Evolutionary conservation across 2,329 filamentous ascomycete species (phyloP).

Genomic region (Camillea tinctor): DNA sequence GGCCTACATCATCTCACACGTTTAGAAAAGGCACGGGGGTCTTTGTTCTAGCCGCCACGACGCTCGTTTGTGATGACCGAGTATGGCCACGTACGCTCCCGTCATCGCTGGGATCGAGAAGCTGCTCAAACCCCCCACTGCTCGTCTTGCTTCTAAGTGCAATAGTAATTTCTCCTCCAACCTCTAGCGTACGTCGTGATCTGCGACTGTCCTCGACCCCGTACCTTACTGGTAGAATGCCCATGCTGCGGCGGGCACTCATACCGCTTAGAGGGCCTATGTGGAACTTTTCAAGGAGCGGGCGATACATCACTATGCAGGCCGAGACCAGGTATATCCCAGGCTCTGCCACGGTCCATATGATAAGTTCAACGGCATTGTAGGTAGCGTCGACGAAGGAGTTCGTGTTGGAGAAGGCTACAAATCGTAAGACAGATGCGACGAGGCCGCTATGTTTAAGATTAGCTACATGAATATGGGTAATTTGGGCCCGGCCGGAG

Average conservation of each 20-base stretch:
- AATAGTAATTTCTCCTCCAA: neutral
- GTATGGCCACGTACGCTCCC: neutral
- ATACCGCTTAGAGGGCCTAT: neutral
- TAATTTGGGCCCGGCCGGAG: neutral
- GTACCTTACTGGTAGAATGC: neutral
- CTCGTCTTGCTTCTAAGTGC: neutral
- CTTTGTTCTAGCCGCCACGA: neutral
- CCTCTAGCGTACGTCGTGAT: neutral
- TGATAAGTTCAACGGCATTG: slow-evolving; percentile 15
- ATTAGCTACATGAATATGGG: neutral
- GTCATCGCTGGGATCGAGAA: neutral
- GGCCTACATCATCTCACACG: neutral
- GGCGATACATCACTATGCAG: slow-evolving; percentile 28
- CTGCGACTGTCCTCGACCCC: neutral
- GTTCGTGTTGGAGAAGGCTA: slow-evolving; percentile 19
- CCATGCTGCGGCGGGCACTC: neutral
- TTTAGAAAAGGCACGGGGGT: neutral
- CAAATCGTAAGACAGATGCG: slow-evolving; percentile 30
- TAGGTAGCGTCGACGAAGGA: slow-evolving; percentile 23
- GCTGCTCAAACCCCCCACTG: no score
- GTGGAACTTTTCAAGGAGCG: slow-evolving; percentile 18
- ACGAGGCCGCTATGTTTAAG: slow-evolving; percentile 25
- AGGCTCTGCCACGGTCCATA: slow-evolving; percentile 26
- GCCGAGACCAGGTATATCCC: slow-evolving; percentile 29
- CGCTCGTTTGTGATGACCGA: neutral